phyloP scores from a whole-genome alignment of 768 basidiomycete genomes.

The Suillus placidus region DNA sequence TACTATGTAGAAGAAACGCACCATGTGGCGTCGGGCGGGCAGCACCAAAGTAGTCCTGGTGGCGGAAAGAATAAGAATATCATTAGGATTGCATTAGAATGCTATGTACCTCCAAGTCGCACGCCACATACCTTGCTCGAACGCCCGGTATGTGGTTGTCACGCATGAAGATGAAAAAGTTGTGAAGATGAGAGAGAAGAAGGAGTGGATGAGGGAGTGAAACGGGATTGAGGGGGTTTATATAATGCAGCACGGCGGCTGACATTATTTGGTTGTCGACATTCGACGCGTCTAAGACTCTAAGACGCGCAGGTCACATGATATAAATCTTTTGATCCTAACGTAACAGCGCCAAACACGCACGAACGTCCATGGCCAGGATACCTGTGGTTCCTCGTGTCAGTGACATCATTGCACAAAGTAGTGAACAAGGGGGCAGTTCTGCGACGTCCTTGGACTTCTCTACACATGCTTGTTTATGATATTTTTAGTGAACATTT shows the following conservation, averaged over 20 bases:
- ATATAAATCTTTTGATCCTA: not conserved
- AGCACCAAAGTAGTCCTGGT: not conserved
- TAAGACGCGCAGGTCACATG: not conserved
- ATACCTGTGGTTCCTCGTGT: not conserved
- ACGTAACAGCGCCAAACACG: not conserved
- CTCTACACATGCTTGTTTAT: not conserved
- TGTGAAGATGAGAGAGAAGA: not conserved
- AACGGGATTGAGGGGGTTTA: not conserved
- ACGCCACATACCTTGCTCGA: not conserved
- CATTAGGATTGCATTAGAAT: not conserved
- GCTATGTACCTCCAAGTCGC: not conserved
- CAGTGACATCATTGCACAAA: not conserved
- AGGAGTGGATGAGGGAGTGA: not conserved
- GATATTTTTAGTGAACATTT: not conserved
- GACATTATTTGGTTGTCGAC: not conserved
- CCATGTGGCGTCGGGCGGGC: not conserved
- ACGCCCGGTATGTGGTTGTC: too few species aligned
- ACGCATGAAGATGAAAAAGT: not conserved
- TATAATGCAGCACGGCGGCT: not conserved
- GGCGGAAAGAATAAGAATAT: not conserved
- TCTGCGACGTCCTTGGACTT: not conserved
- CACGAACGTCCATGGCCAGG: not conserved
- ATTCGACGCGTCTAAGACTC: not conserved
- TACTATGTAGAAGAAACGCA: not conserved
- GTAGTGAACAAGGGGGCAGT: not conserved